Conservation (phyloP, 192 early-diverging fungal species). For the Umbelopsis ramanniana region DNA sequence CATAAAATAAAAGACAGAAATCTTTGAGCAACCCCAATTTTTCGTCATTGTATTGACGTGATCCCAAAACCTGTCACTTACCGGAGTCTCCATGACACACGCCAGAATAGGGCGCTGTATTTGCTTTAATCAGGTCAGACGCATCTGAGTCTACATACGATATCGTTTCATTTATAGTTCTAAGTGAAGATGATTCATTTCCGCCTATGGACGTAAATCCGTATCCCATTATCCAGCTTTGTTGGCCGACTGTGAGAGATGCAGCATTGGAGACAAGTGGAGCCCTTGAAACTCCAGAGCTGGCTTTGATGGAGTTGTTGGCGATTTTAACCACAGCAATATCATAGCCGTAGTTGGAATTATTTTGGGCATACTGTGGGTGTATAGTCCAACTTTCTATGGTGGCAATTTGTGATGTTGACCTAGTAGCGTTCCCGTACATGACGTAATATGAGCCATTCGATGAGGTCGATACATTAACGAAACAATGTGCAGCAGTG, state of each 20-base stretch:
- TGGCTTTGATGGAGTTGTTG: neutral
- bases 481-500: slow-evolving; percentile 23
- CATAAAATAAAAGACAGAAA: no score
- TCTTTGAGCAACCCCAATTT: neutral
- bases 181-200: neutral
- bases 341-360: slow-evolving; percentile 1
- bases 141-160: neutral
- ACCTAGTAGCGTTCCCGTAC: slow-evolving; percentile 21
- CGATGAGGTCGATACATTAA: neutral
- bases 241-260: neutral
- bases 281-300: neutral
- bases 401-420: neutral
- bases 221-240: slow-evolving; percentile 2
- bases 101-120: neutral
- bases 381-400: slow-evolving; percentile 13
- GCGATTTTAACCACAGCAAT: neutral
- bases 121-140: neutral
- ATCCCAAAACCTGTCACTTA: neutral
- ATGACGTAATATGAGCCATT: neutral
- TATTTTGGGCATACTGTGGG: slow-evolving; percentile 5
- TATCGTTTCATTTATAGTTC: neutral
- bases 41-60: neutral
- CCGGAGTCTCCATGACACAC: slow-evolving; percentile 16
- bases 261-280: neutral
- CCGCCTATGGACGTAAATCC: neutral